Evolutionary conservation across 495 filamentous ascomycete species (phyloP).

Genomic region (Podospora pseudopauciseta): DNA sequence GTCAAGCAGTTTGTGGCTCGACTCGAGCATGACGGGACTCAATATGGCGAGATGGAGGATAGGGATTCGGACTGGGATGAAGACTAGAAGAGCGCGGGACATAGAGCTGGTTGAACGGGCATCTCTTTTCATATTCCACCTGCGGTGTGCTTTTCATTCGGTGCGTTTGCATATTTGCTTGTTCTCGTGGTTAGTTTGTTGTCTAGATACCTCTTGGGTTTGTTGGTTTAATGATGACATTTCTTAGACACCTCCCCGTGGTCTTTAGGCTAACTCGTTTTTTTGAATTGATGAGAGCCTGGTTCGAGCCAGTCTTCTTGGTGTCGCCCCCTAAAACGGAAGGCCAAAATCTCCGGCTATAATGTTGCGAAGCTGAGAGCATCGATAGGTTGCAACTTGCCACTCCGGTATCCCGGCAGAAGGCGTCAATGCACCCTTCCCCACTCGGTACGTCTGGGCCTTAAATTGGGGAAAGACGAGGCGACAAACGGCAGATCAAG

Average conservation of each 20-base stretch:
- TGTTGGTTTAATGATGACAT: not conserved
- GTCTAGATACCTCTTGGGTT: not conserved
- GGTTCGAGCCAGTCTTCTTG: not conserved
- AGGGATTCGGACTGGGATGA: not conserved
- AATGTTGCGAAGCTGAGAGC: not conserved
- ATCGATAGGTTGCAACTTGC: not conserved
- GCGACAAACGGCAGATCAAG: not conserved
- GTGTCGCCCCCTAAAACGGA: not conserved
- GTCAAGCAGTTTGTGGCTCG: conserved; percentile 32
- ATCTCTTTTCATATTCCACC: not conserved
- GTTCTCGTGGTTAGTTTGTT: not conserved
- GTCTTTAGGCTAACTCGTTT: not conserved
- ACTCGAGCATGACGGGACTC: conserved; percentile 24
- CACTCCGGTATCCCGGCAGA: not conserved
- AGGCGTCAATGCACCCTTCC: conserved; percentile 1
- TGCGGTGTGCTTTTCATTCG: not conserved
- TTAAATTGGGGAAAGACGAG: not conserved
- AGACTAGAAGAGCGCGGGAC: conserved; percentile 7
- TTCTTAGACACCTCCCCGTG: not conserved
- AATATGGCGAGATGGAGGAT: conserved; percentile 17
- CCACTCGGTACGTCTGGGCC: not conserved
- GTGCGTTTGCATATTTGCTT: not conserved
- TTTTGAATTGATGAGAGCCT: not conserved
- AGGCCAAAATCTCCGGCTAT: not conserved
- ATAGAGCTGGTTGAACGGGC: not conserved